phyloP scores from a whole-genome alignment of 352 stramenopile genomes.

The Hyaloperonospora brassicae region DNA sequence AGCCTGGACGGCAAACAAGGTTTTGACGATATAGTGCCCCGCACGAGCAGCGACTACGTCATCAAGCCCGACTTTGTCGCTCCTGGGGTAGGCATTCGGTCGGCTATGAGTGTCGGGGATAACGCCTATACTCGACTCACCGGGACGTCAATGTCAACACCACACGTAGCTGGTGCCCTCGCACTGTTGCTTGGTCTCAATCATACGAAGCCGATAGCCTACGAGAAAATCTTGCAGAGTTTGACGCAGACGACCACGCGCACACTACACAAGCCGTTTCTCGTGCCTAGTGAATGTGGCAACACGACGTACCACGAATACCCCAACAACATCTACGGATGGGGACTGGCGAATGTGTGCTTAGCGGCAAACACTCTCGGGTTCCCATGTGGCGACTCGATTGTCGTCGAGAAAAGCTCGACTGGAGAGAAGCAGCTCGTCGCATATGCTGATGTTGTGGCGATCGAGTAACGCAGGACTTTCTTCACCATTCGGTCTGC shows the following conservation, averaged over 20 bases:
- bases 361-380: conserved; percentile 33
- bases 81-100: conserved; percentile 58
- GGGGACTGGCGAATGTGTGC: conserved; percentile 49
- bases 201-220: conserved; percentile 12
- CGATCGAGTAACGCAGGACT: conserved; percentile 17
- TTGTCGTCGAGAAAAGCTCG: background rate
- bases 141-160: conserved; percentile 72
- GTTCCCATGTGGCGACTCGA: conserved; percentile 27
- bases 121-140: conserved; percentile 51
- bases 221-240: conserved; percentile 30
- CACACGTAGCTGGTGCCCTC: conserved; percentile 51
- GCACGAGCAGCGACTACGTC: conserved; percentile 17
- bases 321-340: conserved; percentile 77
- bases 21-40: conserved; percentile 1
- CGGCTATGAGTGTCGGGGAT: conserved; percentile 50
- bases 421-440: conserved; percentile 7
- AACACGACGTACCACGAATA: conserved; percentile 57
- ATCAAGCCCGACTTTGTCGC: conserved; percentile 73
- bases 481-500: too few species aligned
- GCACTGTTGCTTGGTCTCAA: conserved; percentile 47
- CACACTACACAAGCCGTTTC: conserved; percentile 50
- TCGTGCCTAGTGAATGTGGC: conserved; percentile 55
- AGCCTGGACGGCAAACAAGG: conserved; percentile 25
- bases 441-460: conserved; percentile 10
- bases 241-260: conserved; percentile 35